These are phyloP conservation scores for Allomyces macrogynus DNA, from an alignment of 192 early-diverging fungal genomes.

Conservation along the genomic window DNA sequence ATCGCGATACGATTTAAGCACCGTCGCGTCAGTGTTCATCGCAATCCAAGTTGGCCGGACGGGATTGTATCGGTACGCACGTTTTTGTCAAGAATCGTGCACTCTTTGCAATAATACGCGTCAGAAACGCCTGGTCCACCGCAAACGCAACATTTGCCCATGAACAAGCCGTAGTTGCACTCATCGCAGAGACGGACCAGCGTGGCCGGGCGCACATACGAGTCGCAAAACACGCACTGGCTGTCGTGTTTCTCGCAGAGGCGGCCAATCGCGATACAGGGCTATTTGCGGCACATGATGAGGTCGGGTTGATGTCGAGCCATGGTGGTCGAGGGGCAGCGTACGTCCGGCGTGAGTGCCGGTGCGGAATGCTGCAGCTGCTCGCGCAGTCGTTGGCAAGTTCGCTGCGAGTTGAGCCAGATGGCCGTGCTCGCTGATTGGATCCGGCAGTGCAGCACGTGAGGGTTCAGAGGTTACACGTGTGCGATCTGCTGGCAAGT, in stretches of 20 bases:
- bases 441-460: too few species aligned
- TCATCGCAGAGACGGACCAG: constrained; percentile 84
- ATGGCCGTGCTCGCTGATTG: too few species aligned
- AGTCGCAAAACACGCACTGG: constrained; percentile 89
- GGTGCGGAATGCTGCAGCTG: too few species aligned
- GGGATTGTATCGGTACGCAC: too few species aligned
- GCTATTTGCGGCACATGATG: constrained; percentile 83
- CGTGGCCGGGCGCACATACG: constrained; percentile 75
- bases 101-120: constrained; percentile 86
- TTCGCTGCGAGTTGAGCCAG: too few species aligned
- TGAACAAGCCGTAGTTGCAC: constrained; percentile 83
- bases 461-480: too few species aligned
- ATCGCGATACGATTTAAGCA: constrained; percentile 37
- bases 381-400: too few species aligned
- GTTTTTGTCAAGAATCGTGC: constrained; percentile 78
- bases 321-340: constrained; percentile 16
- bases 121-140: constrained; percentile 76
- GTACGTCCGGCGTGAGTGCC: too few species aligned
- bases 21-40: background rate
- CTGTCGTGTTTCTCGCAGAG: constrained; percentile 76
- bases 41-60: background rate
- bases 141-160: constrained; percentile 80
- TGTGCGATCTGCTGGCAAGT: too few species aligned
- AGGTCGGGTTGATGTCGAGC: constrained; percentile 75
- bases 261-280: constrained; percentile 71